Evolutionary conservation across 495 filamentous ascomycete species (phyloP), one percentile per base, ranked within the genome.

Genomic region (Alectoria sarmentosa): DNA sequence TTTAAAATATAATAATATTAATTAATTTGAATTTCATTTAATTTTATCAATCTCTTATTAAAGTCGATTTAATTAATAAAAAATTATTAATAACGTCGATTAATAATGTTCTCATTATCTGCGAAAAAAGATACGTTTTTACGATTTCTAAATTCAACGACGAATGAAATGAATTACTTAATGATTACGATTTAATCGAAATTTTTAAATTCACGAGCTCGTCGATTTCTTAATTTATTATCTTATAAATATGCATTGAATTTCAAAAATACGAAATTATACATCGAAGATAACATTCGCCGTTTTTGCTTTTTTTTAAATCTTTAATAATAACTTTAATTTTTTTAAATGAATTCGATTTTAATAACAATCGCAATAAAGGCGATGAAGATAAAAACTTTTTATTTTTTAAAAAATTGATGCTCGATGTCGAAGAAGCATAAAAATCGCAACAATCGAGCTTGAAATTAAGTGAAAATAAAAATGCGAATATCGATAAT

Each of bases 381-480:
- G 23, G 10, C 23, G 34, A 13, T 10, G 9, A 11, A 36, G 34
- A 58, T 3, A 13, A 58, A 36, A 58, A 17, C 56, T 39, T 58
- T 34, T 23, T 17, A 58, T 58, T 23, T 34, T 58, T 58, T 23
- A 17, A 58, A 34, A 9, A 58, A 36, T 17, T 58, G 10, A 11
- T 58, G 10, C n/a, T 23, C 56, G 23, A 17, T 58, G 56, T 17
- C 56, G 56, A 10, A 58, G 15, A 11, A 58, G 56, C n/a, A 58
- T 9, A 17, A 58, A 14, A 58, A 17, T 58, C 34, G 23, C 23
- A 32, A 58, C 10, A 58, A 32, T 37, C 19, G 34, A 9, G 56
- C 56, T 58, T 58, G 10, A 58, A 34, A 58, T 9, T n/a, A 58
- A 7, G n/a, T 58, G 34, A 17, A 58, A 34, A 58, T 26, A 37